A percentile compares a stretch with the other conserved stretches of the same genome.
Conservation (phyloP, 1,284 basidiomycete species). For the Tetrapyrgos nigripes region DNA sequence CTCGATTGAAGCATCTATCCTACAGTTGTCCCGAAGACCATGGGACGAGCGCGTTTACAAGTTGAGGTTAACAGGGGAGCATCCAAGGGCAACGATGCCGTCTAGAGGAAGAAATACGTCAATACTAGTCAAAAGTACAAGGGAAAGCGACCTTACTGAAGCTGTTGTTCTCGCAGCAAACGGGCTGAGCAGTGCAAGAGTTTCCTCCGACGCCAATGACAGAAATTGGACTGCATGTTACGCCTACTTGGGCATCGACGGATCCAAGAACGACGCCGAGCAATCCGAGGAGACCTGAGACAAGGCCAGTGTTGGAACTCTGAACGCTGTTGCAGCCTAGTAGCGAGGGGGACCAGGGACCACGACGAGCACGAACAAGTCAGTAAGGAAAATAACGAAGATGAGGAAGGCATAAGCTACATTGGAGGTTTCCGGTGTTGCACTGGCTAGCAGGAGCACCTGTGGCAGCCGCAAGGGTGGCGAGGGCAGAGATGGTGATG, state of each 20-base stretch:
- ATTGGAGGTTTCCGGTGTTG: slow-evolving; percentile 1
- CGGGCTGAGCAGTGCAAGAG: not conserved
- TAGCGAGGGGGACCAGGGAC: not conserved
- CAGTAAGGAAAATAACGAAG: too few species aligned
- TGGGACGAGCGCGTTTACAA: not conserved
- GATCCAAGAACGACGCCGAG: not conserved
- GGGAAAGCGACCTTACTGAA: not conserved
- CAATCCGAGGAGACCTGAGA: not conserved
- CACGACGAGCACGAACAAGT: not conserved
- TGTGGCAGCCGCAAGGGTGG: not conserved
- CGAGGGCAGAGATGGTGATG: not conserved
- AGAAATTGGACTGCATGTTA: slow-evolving; percentile 2
- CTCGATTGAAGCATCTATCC: too few species aligned
- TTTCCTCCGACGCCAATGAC: not conserved
- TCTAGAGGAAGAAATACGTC: too few species aligned
- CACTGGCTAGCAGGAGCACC: not conserved
- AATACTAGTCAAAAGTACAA: too few species aligned
- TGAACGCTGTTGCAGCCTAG: not conserved
- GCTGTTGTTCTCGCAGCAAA: slow-evolving; percentile 2
- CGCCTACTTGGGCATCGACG: too few species aligned
- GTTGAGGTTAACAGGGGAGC: not conserved
- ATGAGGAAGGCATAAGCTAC: not conserved
- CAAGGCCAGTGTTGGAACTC: not conserved
- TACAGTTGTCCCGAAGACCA: too few species aligned
- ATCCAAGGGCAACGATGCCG: too few species aligned